phyloP scores from a whole-genome alignment of 176 grass and related monocot species.

The Leersia perrieri region DNA sequence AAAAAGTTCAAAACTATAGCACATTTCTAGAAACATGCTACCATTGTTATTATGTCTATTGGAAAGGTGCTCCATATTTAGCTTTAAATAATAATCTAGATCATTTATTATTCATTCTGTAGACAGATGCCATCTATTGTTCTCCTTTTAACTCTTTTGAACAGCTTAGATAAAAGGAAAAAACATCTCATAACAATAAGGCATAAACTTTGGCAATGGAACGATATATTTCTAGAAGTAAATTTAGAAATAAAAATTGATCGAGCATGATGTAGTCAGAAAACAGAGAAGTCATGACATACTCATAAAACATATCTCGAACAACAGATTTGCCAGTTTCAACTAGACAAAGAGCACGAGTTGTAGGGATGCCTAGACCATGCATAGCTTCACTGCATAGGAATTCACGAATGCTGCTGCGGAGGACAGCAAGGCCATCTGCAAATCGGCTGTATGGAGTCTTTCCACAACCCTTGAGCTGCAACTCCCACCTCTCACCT shows the following conservation, averaged over 20 bases:
- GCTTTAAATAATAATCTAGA: conserved; percentile 15
- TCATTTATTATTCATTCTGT: neutral
- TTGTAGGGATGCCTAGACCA: conserved; percentile 87
- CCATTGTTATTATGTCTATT: neutral
- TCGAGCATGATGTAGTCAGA: neutral
- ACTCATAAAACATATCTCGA: conserved; percentile 99
- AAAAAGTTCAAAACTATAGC: neutral
- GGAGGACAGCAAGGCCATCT: conserved; percentile 90
- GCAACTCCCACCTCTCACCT: conserved; percentile 89
- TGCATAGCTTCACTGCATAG: conserved; percentile 96
- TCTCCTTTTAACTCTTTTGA: neutral
- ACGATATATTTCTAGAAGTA: neutral
- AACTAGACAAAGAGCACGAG: conserved; percentile 84
- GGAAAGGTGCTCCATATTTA: neutral
- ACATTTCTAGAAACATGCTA: neutral
- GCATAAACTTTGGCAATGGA: neutral
- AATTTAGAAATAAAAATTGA: neutral
- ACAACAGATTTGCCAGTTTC: conserved; percentile 85
- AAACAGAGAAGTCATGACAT: conserved; percentile 45
- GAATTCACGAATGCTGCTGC: conserved; percentile 96
- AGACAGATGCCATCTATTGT: neutral
- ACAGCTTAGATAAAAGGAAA: neutral
- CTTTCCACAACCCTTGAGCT: conserved; percentile 93
- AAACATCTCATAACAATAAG: neutral
- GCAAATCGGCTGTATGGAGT: conserved; percentile 95